These are phyloP conservation scores for Filobasidium wieringae DNA, from an alignment of 768 basidiomycete genomes.

Conservation along the genomic window DNA sequence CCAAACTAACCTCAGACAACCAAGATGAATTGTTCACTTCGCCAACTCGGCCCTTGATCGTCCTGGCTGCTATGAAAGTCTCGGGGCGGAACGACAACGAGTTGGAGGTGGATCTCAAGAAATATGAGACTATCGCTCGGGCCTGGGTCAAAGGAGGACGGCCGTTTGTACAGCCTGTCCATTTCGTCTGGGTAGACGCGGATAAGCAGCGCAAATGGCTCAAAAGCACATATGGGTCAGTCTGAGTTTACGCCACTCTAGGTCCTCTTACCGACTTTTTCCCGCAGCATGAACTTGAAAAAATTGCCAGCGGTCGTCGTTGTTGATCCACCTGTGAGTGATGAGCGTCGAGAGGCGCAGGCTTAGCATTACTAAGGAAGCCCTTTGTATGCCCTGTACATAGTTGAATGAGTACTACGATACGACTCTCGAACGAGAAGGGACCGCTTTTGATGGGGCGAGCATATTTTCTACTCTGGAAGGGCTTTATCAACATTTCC, in stretches of 20 bases:
- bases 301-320: conserved; percentile 50
- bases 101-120: conserved; percentile 43
- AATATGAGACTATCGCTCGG: conserved; percentile 47
- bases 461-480: conserved; percentile 62
- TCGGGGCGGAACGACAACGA: conserved; percentile 17
- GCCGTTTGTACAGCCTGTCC: conserved; percentile 42
- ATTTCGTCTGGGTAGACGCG: conserved; percentile 83
- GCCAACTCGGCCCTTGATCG: conserved; percentile 60
- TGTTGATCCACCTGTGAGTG: conserved; percentile 61
- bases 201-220: conserved; percentile 77
- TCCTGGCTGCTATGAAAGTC: conserved; percentile 47
- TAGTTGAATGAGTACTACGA: conserved; percentile 70
- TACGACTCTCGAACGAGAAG: conserved; percentile 48
- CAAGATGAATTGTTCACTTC: conserved; percentile 82
- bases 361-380: too few relatives aligned
- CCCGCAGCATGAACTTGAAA: conserved; percentile 29
- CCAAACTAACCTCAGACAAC: conserved; percentile 64
- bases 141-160: conserved; percentile 50
- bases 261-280: background rate
- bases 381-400: too few relatives aligned
- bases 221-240: conserved; percentile 71
- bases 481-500: conserved; percentile 45
- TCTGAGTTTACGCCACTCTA: conserved; percentile 20
- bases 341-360: too few relatives aligned
- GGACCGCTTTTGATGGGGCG: conserved; percentile 48